A percentile compares a stretch with the other conserved stretches of the same genome.
Evolutionary conservation across 805 yeast species (phyloP).

Genomic region (Peterozyma xylosa): DNA sequence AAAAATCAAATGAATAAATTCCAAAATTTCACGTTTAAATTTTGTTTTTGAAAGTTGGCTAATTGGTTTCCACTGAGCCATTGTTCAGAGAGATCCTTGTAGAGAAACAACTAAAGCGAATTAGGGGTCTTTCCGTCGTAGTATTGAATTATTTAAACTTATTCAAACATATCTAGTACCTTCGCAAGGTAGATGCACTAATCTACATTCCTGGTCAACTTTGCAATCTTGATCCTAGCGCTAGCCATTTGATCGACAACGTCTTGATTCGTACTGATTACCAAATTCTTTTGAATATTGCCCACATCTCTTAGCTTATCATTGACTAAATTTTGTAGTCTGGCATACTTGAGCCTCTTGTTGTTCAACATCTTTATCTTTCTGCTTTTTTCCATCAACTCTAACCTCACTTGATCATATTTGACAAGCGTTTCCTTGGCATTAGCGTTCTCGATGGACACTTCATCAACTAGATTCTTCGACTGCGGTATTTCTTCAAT

Average conservation of each 20-base stretch:
- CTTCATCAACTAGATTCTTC: slow-evolving; percentile 9
- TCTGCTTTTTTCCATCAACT: slow-evolving; percentile 12
- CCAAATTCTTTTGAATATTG: slow-evolving; percentile 14
- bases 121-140: no score
- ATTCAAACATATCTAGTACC: no score
- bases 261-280: slow-evolving; percentile 14
- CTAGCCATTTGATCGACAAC: slow-evolving; percentile 13
- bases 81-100: no score
- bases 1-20: neutral
- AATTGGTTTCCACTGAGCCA: no score
- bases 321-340: slow-evolving; percentile 6
- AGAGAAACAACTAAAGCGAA: no score
- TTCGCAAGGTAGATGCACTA: no score
- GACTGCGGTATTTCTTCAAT: slow-evolving; percentile 22
- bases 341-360: slow-evolving; percentile 13
- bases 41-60: no score
- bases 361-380: slow-evolving; percentile 9
- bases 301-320: slow-evolving; percentile 7
- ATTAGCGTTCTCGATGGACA: neutral
- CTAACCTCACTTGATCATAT: slow-evolving; percentile 15
- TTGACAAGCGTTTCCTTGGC: slow-evolving; percentile 12
- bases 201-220: slow-evolving; percentile 10
- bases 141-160: no score
- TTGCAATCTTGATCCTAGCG: slow-evolving; percentile 11
- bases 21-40: neutral